Evolutionary conservation across 2,329 filamentous ascomycete species (phyloP), one percentile per base, ranked within the genome.

Genomic region (Tolypocladium capitatum): DNA sequence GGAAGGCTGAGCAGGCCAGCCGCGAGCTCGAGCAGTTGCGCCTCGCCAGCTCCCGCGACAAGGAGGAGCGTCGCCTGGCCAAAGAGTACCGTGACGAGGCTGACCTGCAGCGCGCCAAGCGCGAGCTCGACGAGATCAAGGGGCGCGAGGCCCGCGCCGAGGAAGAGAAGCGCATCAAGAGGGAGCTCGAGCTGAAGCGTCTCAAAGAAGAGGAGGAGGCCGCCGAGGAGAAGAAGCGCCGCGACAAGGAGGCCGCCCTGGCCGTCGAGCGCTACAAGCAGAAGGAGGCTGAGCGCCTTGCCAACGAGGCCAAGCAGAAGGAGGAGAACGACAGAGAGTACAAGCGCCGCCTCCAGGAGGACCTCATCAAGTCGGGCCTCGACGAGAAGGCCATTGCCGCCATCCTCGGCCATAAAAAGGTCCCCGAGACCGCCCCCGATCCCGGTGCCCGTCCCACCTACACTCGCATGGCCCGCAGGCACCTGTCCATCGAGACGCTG

Each of bases 401-500:
- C 20, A 75, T 83, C 51, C 60, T 81, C 46, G 73, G 76, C 55
- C 78, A 77, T 56, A 71, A 78, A 56, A 75, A 73, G 57, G 59
- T 69, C 8, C 57, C 63, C 16, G 59, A 60, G 63, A 6, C 10
- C n/a, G 42, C 49, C 11, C 46, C 52, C 20, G 42, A 51, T 11
- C 46, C 53, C 20, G 49, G 47, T 27, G 56, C 55, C 16, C 68
- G 73, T 4, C 73, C 77, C 1, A 81, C 76, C 0, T 82, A 81
- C 56, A 83, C 79, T 14, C 72, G 79, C 53, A 82, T 83, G 78
- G 68, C 77, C 1, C 71, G 79, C 24, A 69, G 70, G 47, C 74
- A 83, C 58, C 63, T 83, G 21, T 81, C 78, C 0, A 68, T 82
- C 46, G 79, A 83, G 64, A 81, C 80, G 5, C 60, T 83, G 48